Evolutionary conservation across 2,329 filamentous ascomycete species (phyloP), one percentile per base, ranked within the genome.

Genomic region (Lecanoromycetidae sp.): DNA sequence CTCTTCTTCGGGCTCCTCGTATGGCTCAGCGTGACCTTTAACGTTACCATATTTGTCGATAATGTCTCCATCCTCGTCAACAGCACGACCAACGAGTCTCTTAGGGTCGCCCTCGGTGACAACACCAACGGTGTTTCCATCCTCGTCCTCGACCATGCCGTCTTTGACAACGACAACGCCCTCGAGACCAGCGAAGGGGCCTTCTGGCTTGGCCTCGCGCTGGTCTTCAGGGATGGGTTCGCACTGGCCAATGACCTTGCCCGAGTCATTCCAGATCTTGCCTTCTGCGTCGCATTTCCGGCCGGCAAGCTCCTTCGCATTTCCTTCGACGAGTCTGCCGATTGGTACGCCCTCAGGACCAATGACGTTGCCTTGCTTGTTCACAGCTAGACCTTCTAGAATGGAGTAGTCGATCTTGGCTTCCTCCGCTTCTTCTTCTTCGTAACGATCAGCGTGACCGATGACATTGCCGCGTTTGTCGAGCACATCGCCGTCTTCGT

Each of bases 61-160:
- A 26, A 93, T 79, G 48, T 91, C 85, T 30, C 86, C 86, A 53
- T 93, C 85, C 52, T 86, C 80, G 48, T 91, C 86, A 15, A 91
- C 85, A 7, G 71, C 58, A 38, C 84, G 81, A 13, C 86, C 86
- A 30, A 80, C 76, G 1, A 93, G 73, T 43, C 71, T 69, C 71
- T 86, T 87, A 29, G 74, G 62, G 46, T 93, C 82, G 2, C 85
- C 86, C 38, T 79, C 76, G 3, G 75, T 69, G 32, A 90, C 72
- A 34, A 80, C 71, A 19, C 86, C 86, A 39, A 91, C 83, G 20
- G 83, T 71, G 52, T 84, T 78, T 29, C 82, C 84, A 72, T 94
- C 72, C 74, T 81, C 62, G 77, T 94, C 74, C 71, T 94, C 71
- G 47, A 78, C 74, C 36, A 72, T 70, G 46, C 74, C 75, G 47